phyloP scores from a whole-genome alignment of 441 rosid genomes.

The Pelargonium fulgidum region DNA sequence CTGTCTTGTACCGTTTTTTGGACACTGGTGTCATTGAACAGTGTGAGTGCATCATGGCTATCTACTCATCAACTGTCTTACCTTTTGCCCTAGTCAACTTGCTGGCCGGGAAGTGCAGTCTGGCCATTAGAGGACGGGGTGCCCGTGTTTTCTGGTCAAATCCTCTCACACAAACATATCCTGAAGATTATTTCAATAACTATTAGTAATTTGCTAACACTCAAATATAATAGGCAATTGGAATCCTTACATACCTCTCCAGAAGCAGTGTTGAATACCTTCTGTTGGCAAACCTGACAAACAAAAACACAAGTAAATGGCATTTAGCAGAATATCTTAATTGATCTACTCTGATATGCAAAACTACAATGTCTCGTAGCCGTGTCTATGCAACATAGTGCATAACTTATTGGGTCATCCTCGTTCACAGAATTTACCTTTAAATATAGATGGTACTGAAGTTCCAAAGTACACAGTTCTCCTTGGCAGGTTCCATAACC shows the following conservation, averaged over 20 bases:
- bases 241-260: slow-evolving; percentile 59
- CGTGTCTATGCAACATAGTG: too few species aligned
- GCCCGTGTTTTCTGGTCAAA: slow-evolving; percentile 67
- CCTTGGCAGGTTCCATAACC: slow-evolving; percentile 78
- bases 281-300: slow-evolving; percentile 66
- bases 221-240: background rate
- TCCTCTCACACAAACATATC: slow-evolving; percentile 91
- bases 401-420: background rate
- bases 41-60: slow-evolving; percentile 7
- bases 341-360: slow-evolving; percentile 5
- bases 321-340: slow-evolving; percentile 8
- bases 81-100: slow-evolving; percentile 41
- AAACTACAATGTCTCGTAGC: too few species aligned
- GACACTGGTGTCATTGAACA: slow-evolving; percentile 17
- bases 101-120: slow-evolving; percentile 79
- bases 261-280: slow-evolving; percentile 73
- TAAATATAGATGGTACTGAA: slow-evolving; percentile 83
- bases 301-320: slow-evolving; percentile 11
- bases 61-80: slow-evolving; percentile 22
- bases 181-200: slow-evolving; percentile 35
- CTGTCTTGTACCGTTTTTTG: slow-evolving; percentile 13
- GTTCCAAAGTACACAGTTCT: slow-evolving; percentile 87
- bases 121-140: slow-evolving; percentile 68
- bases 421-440: slow-evolving; percentile 40
- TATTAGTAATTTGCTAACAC: background rate